Evolutionary conservation across 2,329 filamentous ascomycete species (phyloP).

Genomic region (Aspergillus pseudotamarii): DNA sequence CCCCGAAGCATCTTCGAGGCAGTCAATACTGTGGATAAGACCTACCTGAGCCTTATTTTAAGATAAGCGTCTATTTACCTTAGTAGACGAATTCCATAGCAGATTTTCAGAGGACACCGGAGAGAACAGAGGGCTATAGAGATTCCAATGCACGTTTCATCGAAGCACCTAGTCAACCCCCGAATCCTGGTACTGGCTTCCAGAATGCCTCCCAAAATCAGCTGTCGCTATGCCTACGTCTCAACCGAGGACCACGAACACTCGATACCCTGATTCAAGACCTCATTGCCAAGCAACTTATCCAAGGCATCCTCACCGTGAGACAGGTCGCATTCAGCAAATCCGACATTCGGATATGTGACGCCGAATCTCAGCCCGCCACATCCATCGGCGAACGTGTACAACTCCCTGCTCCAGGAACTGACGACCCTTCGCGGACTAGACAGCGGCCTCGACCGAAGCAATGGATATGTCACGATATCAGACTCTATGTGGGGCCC

Average conservation of each 20-base stretch:
- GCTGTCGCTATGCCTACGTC: neutral
- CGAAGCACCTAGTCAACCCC: neutral
- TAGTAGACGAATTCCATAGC: neutral
- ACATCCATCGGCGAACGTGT: neutral
- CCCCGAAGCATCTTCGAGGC: neutral
- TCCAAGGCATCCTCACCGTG: neutral
- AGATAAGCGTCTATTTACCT: neutral
- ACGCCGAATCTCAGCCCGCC: neutral
- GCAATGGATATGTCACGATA: slow-evolving; percentile 4
- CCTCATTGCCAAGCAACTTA: neutral
- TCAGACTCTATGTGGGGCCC: slow-evolving; percentile 7
- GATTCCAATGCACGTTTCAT: neutral
- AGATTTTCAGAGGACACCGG: too few species aligned
- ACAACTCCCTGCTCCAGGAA: neutral
- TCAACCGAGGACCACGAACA: neutral
- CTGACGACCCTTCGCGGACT: neutral
- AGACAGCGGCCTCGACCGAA: neutral
- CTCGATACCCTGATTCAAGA: neutral
- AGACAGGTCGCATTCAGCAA: neutral
- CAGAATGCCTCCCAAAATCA: neutral
- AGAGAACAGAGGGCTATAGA: too few species aligned
- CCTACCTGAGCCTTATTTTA: neutral
- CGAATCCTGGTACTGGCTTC: neutral
- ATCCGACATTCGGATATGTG: neutral
- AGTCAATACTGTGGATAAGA: neutral